These are phyloP conservation scores for Aspergillus intermedius DNA, from an alignment of 2,329 filamentous ascomycete species.

Conservation along the genomic window DNA sequence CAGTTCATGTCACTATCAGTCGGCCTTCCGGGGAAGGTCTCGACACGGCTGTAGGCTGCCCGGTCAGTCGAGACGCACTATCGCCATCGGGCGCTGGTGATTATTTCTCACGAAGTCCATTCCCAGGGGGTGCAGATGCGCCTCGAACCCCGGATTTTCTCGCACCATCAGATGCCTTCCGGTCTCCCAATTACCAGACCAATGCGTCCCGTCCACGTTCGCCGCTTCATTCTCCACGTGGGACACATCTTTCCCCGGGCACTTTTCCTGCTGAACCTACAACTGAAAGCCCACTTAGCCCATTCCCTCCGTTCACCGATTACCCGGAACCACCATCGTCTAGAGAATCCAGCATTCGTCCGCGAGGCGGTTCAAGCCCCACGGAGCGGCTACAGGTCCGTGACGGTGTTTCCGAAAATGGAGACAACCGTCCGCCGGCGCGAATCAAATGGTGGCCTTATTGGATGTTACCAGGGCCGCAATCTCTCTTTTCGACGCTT, in stretches of 20 bases:
- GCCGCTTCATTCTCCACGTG: slow-evolving; percentile 26
- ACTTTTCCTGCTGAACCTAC: slow-evolving; percentile 10
- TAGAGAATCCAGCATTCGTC: slow-evolving; percentile 49
- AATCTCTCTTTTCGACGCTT: slow-evolving; percentile 63
- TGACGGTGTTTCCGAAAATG: slow-evolving; percentile 26
- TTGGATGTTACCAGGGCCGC: slow-evolving; percentile 62
- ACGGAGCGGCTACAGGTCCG: slow-evolving; percentile 23
- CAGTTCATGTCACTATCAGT: slow-evolving; percentile 35
- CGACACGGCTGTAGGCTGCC: slow-evolving; percentile 11
- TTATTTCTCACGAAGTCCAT: slow-evolving; percentile 25
- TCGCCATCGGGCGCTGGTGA: slow-evolving; percentile 25
- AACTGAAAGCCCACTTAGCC: slow-evolving; percentile 42
- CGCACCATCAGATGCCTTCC: slow-evolving; percentile 36
- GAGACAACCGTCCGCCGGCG: slow-evolving; percentile 35
- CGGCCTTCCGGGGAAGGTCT: slow-evolving; percentile 28
- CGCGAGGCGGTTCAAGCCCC: slow-evolving; percentile 44
- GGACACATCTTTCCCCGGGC: slow-evolving; percentile 11
- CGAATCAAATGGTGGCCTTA: slow-evolving; percentile 76
- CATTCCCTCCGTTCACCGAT: slow-evolving; percentile 65
- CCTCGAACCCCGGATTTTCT: slow-evolving; percentile 36
- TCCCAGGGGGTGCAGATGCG: slow-evolving; percentile 20
- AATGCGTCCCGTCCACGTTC: slow-evolving; percentile 16
- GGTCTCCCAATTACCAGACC: slow-evolving; percentile 32
- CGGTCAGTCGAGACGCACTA: slow-evolving; percentile 18
- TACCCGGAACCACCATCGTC: slow-evolving; percentile 43